Base-by-base conservation (phyloP, 1,284 basidiomycete species). In the Anthracocystis setariae region DNA sequence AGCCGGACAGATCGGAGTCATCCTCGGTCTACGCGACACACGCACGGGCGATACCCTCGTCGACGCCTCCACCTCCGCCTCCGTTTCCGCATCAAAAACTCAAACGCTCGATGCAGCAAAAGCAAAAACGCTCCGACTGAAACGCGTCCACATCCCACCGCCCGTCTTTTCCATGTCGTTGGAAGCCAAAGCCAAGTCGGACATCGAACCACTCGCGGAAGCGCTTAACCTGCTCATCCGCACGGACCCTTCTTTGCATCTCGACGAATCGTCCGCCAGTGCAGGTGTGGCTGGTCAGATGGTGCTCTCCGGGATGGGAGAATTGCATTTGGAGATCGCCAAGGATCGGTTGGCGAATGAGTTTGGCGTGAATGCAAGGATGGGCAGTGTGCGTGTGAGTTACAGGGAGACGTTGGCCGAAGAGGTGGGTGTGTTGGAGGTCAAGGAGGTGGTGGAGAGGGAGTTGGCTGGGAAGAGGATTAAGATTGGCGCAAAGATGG, bases 301-400 rank as follows among this genome's bases (percentile, higher is more conserved):
- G 35, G 86, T 94, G 35, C 86, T 93, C 2, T 91, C 92, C 72
- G 92, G 92, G 4, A 88, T 94, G 55, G 92, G 92, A 13, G 88
- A 91, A 37, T 86, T 94, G 25, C 92, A 94, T 80, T 87, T 94
- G 8, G 92, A 94, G 82, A 93, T 94, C 58, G 87, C 93, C 1
- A 91, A 92, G 82, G 88, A 89, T 35, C 86, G 93, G 24, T 84
- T 94, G 29, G 86, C 86, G 52, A 88, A 92, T 62, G 92, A 94
- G 83, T 94, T 91, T 88, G 87, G 88, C 25, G 91, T 86, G 18
- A 86, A 88, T 39, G 93, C 92, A 67, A 88, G 92, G 77, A 87
- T 93, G 77, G 92, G 92, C 3, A 85, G 84, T 52, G 88, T 92
- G 55, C 86, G 90, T 5, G 92, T 94, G 46, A 90, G 89, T 81